phyloP scores from a whole-genome alignment of 495 filamentous ascomycete species.

The Hamigera avellanea region DNA sequence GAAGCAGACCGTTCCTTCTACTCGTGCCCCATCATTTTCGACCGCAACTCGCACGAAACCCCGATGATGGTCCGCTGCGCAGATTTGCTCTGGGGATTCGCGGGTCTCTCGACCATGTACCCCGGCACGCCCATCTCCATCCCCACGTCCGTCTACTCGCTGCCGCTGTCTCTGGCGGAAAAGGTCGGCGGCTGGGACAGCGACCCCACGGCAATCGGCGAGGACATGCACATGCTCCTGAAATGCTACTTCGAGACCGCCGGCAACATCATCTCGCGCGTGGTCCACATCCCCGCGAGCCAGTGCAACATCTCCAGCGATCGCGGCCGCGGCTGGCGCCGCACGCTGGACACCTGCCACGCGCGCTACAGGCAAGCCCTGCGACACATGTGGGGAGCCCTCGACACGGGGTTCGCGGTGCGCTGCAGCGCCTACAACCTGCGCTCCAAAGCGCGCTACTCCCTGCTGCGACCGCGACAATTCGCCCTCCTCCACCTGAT shows the following conservation, averaged over 20 bases:
- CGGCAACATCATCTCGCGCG: slow-evolving; percentile 41
- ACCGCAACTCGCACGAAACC: slow-evolving; percentile 55
- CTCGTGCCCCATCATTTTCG: slow-evolving; percentile 58
- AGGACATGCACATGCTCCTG: slow-evolving; percentile 64
- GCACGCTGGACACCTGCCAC: slow-evolving; percentile 34
- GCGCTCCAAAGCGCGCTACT: slow-evolving; percentile 12
- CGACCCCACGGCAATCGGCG: slow-evolving; percentile 54
- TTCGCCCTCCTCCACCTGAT: slow-evolving; percentile 44
- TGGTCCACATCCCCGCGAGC: slow-evolving; percentile 49
- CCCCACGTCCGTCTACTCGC: slow-evolving; percentile 59
- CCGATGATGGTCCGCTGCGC: slow-evolving; percentile 56
- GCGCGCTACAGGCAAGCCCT: slow-evolving; percentile 56
- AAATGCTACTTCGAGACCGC: slow-evolving; percentile 64
- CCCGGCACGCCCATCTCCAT: slow-evolving; percentile 45
- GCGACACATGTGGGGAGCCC: slow-evolving; percentile 62
- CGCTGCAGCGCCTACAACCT: slow-evolving; percentile 17
- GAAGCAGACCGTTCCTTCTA: slow-evolving; percentile 49
- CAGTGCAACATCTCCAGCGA: slow-evolving; percentile 55
- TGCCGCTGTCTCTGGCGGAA: slow-evolving; percentile 50
- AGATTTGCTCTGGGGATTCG: slow-evolving; percentile 55
- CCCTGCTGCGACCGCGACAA: slow-evolving; percentile 18
- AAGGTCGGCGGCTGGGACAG: slow-evolving; percentile 56
- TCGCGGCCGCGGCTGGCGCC: slow-evolving; percentile 31
- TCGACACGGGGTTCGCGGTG: slow-evolving; percentile 51
- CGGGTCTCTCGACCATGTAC: slow-evolving; percentile 55